Base-by-base conservation (phyloP, 768 basidiomycete species). In the Galerina marginata region DNA sequence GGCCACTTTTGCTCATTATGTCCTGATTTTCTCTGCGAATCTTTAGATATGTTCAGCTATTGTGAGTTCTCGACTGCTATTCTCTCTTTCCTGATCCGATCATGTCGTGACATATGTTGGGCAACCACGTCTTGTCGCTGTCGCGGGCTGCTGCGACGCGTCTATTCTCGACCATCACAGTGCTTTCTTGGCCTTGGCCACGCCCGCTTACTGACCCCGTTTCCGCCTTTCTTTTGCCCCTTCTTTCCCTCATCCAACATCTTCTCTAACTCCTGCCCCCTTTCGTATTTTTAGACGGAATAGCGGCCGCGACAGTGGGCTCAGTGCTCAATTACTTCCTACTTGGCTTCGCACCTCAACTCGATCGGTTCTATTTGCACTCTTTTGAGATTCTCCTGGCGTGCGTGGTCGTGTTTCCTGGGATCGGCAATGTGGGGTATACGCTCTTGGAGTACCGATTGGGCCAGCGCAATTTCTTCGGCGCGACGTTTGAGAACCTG, bases 301-400 rank as follows among this genome's bases (percentile, higher is more conserved):
- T 93, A 60, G 86, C 91, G 4, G 87, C 86, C 23, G 83, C 89
- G 1, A 82, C 86, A 4, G 72, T 89, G 12, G 87, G 91, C 36
- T 84, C 83, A 2, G 70, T 90, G 43, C 68, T 92, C 65, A 93
- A 93, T 77, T 93, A 91, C 72, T 78, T 89, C 55, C 72, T 92
- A 29, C 89, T 93, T 52, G 91, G 91, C 0, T 86, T 90, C 61
- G 83, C 76, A 59, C 81, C 88, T 45, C 79, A 85, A 39, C 79
- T 91, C 26, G 91, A 93, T 65, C 79, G 81, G 33, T 92, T 88
- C 76, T 93, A 93, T 77, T 77, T 91, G 63, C 89, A 91, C 76
- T 86, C 83, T 65, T 92, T 92, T 69, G 91, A 93, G 71, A 90
- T 92, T 66, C 86, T 89, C 72, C 81, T 92, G 33, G 90, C 91